Evolutionary conservation across 2,329 filamentous ascomycete species (phyloP), one percentile per base, ranked within the genome.

Genomic region (Curvularia eragrostidis): DNA sequence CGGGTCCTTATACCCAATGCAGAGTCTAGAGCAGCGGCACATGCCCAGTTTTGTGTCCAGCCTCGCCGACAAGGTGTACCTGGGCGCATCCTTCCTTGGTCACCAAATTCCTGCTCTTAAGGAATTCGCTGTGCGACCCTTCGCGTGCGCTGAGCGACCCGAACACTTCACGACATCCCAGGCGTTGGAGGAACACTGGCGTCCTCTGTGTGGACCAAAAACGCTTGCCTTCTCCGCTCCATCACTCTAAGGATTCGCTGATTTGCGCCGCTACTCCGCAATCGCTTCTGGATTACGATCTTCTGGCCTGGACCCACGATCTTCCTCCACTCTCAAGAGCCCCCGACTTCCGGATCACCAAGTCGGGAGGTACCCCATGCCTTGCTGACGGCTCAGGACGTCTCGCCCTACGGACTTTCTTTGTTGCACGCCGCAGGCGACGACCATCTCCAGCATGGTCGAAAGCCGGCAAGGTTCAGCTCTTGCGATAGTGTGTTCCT

Each of bases 391-490:
- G 24, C 44, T n/a, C 38, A 19, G n/a, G 32, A 32, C 8, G 34
- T 21, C 30, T 43, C 43, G 21, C 24, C 13, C 23, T 32, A 19
- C 24, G 19, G 32, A 44, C 44, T 19, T 42, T 42, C 21, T 41
- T 48, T 28, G 42, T 51, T 36, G 41, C 38, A 44, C 44, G 38
- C n/a, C 50, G 15, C 41, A 18, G 41, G 42, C 46, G 42, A 50
- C 32, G 34, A 32, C 43, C 30, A 5, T 42, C 36, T 43, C 38
- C 48, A 53, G 18, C 18, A 70, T 70, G 72, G 66, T 66, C 15
- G 66, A 70, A 48, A 72, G 58, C 50, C 69, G 70, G 41, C 73
- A 75, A 59, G 41, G 59, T 39, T 64, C 64, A 46, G 65, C 62
- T 23, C 66, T 75, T 10, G 65, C 59, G 8, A 63, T 74, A 41